Evolutionary conservation across 2,329 filamentous ascomycete genomes (phyloP), one percentile per base, ranked within the genome.

Genomic region (Tricladium varicosporioides): DNA sequence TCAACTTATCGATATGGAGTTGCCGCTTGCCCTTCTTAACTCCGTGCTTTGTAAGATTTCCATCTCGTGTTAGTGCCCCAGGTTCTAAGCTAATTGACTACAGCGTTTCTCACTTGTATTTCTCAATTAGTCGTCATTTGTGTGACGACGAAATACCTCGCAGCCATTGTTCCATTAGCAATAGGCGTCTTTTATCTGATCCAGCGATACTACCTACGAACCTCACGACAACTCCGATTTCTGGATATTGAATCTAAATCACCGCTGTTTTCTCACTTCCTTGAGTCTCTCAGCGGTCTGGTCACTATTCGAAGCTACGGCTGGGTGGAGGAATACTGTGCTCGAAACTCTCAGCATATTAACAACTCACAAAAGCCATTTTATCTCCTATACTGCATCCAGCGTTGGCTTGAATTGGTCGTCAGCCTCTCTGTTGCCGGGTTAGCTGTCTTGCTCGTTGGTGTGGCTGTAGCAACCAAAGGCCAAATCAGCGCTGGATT

Each of bases 311-410:
- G 78, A 47, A 75, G 76, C 3, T 80, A 78, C 58, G 73, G 74
- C 7, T 80, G 77, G 78, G 67, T 44, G 2, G 40, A 60, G 11
- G 33, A 53, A n/a, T 15, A 31, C 5, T 10, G 15, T 5, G 19
- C 11, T 1, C 36, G n/a, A 5, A 47, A 45, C n/a, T 11, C 16
- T 8, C 2, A 36, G 14, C 22, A 27, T 9, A 33, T 56, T 8
- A 79, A 85, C 56, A 68, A 70, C 5, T 82, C 81, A 0, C 82
- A 85, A 61, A 70, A 73, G n/a, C 81, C 82, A 0, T 80, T 79
- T 52, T 85, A 85, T 60, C 72, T 83, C 0, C 72, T 84, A 8
- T 79, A 76, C 55, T 75, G 76, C 33, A 75, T 83, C 2, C 83
- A 85, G 65, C 74, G 79, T 15, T 85, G 82, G 81, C 73, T 85